These are phyloP conservation scores for Artemisia annua DNA, from an alignment of 129 eudicot genomes.

Conservation along the genomic window DNA sequence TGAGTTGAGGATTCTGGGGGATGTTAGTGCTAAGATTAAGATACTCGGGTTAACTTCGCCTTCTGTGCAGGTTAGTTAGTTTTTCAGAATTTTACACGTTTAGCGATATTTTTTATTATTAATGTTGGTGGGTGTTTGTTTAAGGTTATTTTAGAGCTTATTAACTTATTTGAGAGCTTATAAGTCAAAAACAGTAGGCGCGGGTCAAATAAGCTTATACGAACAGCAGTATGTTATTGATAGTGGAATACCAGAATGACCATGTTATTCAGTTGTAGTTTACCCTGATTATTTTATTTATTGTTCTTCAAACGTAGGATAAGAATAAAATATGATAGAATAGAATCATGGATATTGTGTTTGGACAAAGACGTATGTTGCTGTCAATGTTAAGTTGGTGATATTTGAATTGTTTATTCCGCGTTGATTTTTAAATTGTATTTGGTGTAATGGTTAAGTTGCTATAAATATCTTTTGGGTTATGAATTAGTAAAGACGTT, in stretches of 20 bases:
- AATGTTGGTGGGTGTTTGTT: no score
- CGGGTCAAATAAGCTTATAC: no score
- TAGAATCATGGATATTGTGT: not conserved
- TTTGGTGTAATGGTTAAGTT: not conserved
- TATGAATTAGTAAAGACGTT: no score
- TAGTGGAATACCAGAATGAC: no score
- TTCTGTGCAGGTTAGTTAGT: constrained; percentile 68
- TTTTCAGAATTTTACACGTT: no score
- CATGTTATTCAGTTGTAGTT: no score
- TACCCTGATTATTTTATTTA: not conserved
- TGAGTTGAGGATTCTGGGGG: constrained; percentile 77
- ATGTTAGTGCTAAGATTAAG: constrained; percentile 87
- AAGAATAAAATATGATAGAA: not conserved
- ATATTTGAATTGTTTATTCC: not conserved
- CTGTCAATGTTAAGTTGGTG: not conserved
- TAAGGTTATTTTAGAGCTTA: no score
- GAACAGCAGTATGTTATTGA: no score
- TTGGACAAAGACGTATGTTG: not conserved
- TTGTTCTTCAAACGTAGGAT: not conserved
- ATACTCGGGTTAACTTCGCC: constrained; percentile 79
- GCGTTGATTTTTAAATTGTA: not conserved
- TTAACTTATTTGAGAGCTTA: no score
- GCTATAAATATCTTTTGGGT: not conserved
- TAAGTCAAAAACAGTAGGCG: no score
- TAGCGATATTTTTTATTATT: no score